These are phyloP conservation scores for Cordyceps militaris DNA, from an alignment of 2,329 filamentous ascomycete species.

Conservation along the genomic window DNA sequence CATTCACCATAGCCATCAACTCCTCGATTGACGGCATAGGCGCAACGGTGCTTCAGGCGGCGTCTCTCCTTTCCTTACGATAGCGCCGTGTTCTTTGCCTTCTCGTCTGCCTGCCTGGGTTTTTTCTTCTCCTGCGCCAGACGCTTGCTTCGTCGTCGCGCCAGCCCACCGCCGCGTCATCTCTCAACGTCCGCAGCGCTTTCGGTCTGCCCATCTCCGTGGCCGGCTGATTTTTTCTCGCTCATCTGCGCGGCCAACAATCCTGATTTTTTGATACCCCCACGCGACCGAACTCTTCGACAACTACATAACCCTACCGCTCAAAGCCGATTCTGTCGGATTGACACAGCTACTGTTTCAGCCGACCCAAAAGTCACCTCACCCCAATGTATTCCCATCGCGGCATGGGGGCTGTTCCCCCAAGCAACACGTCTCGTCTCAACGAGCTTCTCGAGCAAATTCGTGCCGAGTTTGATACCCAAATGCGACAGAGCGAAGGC, in stretches of 20 bases:
- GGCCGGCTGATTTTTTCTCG: not conserved
- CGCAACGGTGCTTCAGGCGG: not conserved
- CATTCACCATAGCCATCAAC: not conserved
- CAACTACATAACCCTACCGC: not conserved
- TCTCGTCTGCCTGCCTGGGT: not conserved
- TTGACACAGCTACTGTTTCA: not conserved
- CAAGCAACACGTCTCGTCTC: constrained; percentile 55
- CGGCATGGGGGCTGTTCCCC: constrained; percentile 67
- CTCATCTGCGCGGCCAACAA: not conserved
- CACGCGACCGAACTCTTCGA: not conserved
- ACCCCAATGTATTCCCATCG: constrained; percentile 90
- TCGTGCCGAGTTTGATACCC: constrained; percentile 81
- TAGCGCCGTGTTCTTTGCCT: constrained; percentile 1
- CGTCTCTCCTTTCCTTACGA: not conserved
- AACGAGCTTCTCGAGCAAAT: constrained; percentile 90
- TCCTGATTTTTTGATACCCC: not conserved
- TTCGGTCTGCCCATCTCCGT: not conserved
- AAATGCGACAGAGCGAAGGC: constrained; percentile 72
- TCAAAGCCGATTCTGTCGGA: not conserved
- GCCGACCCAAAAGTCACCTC: not conserved
- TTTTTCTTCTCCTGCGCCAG: not conserved
- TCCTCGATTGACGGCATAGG: not conserved
- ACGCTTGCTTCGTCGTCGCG: not conserved
- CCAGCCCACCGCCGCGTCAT: not conserved
- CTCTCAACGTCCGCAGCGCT: not conserved